phyloP scores from a whole-genome alignment of 441 rosid genomes.

The Pelargonium australe region DNA sequence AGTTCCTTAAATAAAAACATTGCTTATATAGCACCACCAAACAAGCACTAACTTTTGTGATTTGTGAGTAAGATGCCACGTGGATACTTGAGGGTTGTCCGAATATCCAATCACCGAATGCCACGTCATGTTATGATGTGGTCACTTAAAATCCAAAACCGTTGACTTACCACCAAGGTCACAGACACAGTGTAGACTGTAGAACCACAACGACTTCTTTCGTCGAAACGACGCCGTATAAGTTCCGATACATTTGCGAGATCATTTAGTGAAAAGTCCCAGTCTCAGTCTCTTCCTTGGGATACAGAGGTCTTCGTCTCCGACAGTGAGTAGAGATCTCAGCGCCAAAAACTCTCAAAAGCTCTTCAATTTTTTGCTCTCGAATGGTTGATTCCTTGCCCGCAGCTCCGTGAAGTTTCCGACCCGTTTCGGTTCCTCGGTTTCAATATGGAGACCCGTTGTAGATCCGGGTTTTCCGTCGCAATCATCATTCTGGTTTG shows the following conservation, averaged over 20 bases:
- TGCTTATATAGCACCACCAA: too few relatives aligned
- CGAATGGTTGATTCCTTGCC: slow-evolving; percentile 33
- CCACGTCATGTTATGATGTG: not conserved
- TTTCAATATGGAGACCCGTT: slow-evolving; percentile 40
- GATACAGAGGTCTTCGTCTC: slow-evolving; percentile 10
- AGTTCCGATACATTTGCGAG: not conserved
- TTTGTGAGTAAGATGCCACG: not conserved
- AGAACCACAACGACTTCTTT: not conserved
- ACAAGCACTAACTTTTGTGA: too few relatives aligned
- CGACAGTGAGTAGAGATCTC: slow-evolving; percentile 6
- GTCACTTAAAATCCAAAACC: not conserved
- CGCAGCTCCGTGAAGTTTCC: not conserved
- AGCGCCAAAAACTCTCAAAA: not conserved
- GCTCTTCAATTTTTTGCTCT: not conserved
- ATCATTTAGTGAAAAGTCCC: not conserved
- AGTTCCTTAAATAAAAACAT: too few relatives aligned
- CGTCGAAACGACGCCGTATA: slow-evolving; percentile 4
- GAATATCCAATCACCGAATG: not conserved
- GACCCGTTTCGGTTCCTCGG: not conserved
- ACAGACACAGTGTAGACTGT: too few relatives aligned
- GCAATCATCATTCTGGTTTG: slow-evolving; percentile 31
- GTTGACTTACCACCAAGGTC: not conserved
- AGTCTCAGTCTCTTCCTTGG: slow-evolving; percentile 1
- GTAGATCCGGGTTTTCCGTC: slow-evolving; percentile 54
- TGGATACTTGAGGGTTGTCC: not conserved